Conservation (phyloP, 768 basidiomycete species). For the Tulasnella sp. region DNA sequence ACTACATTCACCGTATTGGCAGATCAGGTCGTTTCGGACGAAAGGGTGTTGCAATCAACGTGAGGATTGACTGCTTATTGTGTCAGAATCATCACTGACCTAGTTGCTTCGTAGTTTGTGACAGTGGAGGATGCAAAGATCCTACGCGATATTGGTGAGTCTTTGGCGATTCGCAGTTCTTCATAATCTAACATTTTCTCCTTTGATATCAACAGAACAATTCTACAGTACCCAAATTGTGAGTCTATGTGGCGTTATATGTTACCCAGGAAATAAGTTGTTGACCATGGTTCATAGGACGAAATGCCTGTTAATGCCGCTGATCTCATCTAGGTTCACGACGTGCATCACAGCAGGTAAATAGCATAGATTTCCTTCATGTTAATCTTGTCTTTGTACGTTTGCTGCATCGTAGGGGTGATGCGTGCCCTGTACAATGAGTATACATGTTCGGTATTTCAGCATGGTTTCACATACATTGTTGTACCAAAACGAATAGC, state of each 20-base stretch:
- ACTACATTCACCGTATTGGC: constrained; percentile 99
- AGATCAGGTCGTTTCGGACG: constrained; percentile 97
- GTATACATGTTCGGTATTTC: no score
- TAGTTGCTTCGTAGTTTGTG: constrained; percentile 48
- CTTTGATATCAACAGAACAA: constrained; percentile 46
- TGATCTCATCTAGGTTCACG: constrained; percentile 91
- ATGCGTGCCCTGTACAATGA: no score
- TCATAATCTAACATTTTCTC: not conserved
- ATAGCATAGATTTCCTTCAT: no score
- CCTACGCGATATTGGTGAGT: constrained; percentile 86
- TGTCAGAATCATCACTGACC: not conserved
- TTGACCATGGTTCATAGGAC: constrained; percentile 39
- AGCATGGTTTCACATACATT: no score
- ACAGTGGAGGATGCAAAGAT: constrained; percentile 94
- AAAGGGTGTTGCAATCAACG: constrained; percentile 99
- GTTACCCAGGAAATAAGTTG: constrained; percentile 20
- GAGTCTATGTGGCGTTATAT: constrained; percentile 22
- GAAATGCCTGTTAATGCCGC: constrained; percentile 99
- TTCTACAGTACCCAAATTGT: constrained; percentile 95
- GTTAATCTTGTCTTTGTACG: no score
- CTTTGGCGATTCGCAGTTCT: not conserved
- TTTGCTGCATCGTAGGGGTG: no score
- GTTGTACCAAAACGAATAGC: no score
- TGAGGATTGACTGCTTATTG: constrained; percentile 29
- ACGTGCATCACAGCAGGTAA: no score